A percentile compares a stretch with the other conserved stretches of the same genome.
Conservation (phyloP, 2,329 filamentous ascomycete species). For the Cercospora canescens region DNA sequence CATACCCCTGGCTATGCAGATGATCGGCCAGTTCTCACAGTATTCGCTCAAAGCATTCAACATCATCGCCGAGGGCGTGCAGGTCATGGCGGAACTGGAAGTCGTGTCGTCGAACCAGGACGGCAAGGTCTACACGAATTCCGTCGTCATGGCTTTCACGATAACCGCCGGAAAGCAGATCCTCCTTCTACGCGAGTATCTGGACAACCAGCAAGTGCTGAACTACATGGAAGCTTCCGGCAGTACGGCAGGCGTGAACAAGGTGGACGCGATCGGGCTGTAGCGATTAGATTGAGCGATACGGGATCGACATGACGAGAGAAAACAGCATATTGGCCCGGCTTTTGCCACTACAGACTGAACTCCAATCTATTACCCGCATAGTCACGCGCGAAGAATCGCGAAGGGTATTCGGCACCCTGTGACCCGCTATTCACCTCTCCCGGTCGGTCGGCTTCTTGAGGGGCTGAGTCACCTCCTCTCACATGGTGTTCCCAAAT, state of each 20-base stretch:
- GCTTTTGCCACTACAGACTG: slow-evolving; percentile 32
- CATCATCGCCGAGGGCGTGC: slow-evolving; percentile 10
- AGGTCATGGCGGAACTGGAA: slow-evolving; percentile 11
- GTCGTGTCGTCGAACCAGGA: slow-evolving; percentile 5
- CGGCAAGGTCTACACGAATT: slow-evolving; percentile 8
- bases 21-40: slow-evolving; percentile 6
- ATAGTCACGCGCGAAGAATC: slow-evolving; percentile 60
- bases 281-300: not conserved
- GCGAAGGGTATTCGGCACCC: slow-evolving; percentile 59
- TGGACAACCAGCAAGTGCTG: slow-evolving; percentile 10
- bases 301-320: not conserved
- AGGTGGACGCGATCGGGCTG: slow-evolving; percentile 1
- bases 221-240: slow-evolving; percentile 10
- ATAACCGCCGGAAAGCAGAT: slow-evolving; percentile 7
- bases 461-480: slow-evolving; percentile 53
- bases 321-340: not conserved
- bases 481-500: slow-evolving; percentile 55
- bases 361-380: slow-evolving; percentile 45
- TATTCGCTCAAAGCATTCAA: slow-evolving; percentile 12
- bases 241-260: slow-evolving; percentile 3
- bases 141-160: slow-evolving; percentile 8
- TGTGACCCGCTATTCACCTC: slow-evolving; percentile 46
- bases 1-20: slow-evolving; percentile 8
- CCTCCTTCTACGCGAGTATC: slow-evolving; percentile 9
- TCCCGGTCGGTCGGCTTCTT: slow-evolving; percentile 58